phyloP scores from a whole-genome alignment of 148 eudicot genomes.

The Rheum nobile region DNA sequence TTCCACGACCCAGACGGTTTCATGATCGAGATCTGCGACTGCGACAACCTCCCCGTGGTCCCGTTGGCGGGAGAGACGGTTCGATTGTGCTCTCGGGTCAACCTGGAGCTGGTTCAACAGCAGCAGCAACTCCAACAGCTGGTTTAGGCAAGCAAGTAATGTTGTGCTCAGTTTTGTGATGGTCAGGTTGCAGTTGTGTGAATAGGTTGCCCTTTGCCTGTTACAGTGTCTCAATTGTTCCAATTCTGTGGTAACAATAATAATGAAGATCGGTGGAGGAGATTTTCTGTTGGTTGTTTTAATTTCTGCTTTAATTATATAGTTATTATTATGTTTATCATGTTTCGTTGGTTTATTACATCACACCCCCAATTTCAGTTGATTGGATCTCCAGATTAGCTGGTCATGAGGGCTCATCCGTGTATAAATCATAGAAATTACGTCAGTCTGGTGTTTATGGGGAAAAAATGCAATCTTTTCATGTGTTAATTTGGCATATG shows the following conservation, averaged over 20 bases:
- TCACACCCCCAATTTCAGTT: background rate
- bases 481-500: background rate
- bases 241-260: background rate
- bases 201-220: background rate
- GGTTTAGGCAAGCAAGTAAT: background rate
- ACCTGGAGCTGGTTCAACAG: slow-evolving; percentile 26
- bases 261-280: background rate
- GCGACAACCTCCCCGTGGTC: slow-evolving; percentile 63
- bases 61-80: slow-evolving; percentile 50
- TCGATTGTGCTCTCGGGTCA: slow-evolving; percentile 52
- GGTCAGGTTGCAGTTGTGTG: slow-evolving; percentile 3
- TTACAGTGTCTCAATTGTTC: background rate
- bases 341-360: background rate
- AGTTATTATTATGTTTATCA: background rate
- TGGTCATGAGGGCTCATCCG: background rate
- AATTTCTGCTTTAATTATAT: background rate
- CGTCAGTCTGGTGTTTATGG: slow-evolving; percentile 1
- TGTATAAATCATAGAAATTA: slow-evolving; percentile 2
- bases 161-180: background rate
- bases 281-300: background rate
- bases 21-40: slow-evolving; percentile 88
- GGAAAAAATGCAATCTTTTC: background rate
- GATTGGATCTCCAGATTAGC: background rate
- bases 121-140: slow-evolving; percentile 17
- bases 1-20: slow-evolving; percentile 91